These are phyloP conservation scores for Fistulifera solaris DNA, from an alignment of 108 stramenopile genomes.

Conservation along the genomic window DNA sequence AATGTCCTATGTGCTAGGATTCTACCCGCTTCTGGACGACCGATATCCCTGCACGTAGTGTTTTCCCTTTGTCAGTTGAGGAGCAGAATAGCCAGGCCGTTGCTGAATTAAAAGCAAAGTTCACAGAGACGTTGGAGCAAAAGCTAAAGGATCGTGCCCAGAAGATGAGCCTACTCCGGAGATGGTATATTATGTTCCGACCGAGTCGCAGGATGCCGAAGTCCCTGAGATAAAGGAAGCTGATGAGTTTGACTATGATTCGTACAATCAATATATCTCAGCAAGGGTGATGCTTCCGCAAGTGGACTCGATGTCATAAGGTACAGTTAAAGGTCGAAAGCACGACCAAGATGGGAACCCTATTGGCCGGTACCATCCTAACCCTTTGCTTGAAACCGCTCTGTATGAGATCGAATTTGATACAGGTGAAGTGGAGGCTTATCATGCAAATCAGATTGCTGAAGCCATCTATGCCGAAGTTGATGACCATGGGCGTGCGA, in stretches of 20 bases:
- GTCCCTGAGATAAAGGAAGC: constrained; percentile 3
- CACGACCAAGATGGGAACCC: constrained; percentile 18
- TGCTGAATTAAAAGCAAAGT: not conserved
- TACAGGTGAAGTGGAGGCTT: constrained; percentile 19
- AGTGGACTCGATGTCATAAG: constrained; percentile 9
- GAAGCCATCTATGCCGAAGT: constrained; percentile 23
- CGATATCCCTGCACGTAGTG: constrained; percentile 1
- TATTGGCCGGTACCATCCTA: constrained; percentile 20
- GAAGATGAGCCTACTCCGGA: not conserved
- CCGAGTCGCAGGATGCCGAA: not conserved
- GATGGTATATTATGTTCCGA: not conserved
- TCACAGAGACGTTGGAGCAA: not conserved
- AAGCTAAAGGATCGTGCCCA: not conserved
- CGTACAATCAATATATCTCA: constrained; percentile 10
- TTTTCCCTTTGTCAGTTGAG: constrained; percentile 5
- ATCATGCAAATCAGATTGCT: constrained; percentile 30
- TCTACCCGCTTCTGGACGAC: constrained; percentile 12
- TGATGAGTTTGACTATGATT: constrained; percentile 13
- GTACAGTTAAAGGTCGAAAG: constrained; percentile 22
- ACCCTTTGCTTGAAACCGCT: constrained; percentile 32
- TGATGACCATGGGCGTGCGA: constrained; percentile 18
- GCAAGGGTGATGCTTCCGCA: constrained; percentile 17
- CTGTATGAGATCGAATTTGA: constrained; percentile 31
- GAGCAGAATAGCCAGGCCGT: not conserved
- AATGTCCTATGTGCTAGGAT: constrained; percentile 11